Percentiles rank a stretch among this genome's conserved stretches.
Conservation (phyloP, 2,329 filamentous ascomycete species). For the Xylariaceae sp. region DNA sequence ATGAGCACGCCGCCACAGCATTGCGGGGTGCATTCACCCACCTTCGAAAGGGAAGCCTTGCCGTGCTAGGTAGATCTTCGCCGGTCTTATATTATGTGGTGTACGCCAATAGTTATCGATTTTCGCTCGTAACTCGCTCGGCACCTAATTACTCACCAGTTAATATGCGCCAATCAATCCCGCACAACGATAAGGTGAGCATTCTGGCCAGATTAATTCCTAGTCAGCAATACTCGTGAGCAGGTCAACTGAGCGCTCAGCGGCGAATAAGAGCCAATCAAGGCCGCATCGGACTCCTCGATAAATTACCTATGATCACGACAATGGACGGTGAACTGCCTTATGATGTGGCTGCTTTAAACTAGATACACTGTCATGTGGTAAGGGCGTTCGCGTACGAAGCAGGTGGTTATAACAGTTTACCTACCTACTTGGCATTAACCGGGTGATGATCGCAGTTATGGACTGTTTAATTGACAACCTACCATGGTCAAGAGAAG, state of each 20-base stretch:
- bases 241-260: constrained; percentile 10
- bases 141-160: background rate
- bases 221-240: constrained; percentile 9
- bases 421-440: too few species aligned
- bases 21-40: constrained; percentile 27
- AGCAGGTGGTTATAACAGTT: too few species aligned
- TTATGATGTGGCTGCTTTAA: background rate
- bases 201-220: background rate
- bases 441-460: too few species aligned
- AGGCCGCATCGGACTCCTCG: constrained; percentile 3
- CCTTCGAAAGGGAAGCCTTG: constrained; percentile 13
- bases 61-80: constrained; percentile 10
- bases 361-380: background rate
- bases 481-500: too few species aligned
- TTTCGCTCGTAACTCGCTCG: constrained; percentile 4
- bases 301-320: constrained; percentile 12
- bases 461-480: too few species aligned
- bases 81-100: background rate
- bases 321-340: constrained; percentile 5
- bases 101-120: constrained; percentile 1
- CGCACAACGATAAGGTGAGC: constrained; percentile 1
- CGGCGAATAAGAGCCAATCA: constrained; percentile 18
- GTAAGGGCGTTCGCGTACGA: too few species aligned
- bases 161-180: constrained; percentile 11
- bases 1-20: constrained; percentile 18